Evolutionary conservation across 2,329 filamentous ascomycete species (phyloP).

Genomic region (Penicillium sp.): DNA sequence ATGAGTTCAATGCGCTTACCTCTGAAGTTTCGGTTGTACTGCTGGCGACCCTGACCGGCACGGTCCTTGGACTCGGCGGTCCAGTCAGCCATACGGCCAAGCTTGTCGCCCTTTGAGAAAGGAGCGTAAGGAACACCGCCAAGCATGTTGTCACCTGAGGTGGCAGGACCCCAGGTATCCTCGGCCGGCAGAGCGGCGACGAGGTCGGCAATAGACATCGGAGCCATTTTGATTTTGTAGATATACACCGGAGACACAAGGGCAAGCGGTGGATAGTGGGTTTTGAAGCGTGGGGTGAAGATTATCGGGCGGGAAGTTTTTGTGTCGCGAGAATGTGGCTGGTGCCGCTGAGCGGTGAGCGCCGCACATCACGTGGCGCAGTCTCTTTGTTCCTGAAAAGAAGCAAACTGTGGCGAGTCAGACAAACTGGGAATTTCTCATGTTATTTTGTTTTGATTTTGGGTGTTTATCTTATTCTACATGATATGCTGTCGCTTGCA

Average conservation of each 20-base stretch:
- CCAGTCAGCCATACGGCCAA: constrained; percentile 99
- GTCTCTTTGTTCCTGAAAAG: too few species aligned
- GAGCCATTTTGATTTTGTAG: constrained; percentile 39
- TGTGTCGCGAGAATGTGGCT: constrained; percentile 25
- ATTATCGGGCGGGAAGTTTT: constrained; percentile 24
- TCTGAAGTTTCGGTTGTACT: constrained; percentile 90
- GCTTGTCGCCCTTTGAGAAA: constrained; percentile 97
- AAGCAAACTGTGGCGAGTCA: too few species aligned
- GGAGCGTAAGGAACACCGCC: constrained; percentile 95
- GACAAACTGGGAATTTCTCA: too few species aligned
- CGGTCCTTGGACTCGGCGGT: constrained; percentile 75
- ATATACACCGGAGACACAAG: constrained; percentile 11
- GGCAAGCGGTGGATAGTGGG: constrained; percentile 10
- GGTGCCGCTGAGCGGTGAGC: constrained; percentile 8
- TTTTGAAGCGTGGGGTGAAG: constrained; percentile 18
- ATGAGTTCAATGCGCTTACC: constrained; percentile 49
- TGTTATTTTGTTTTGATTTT: too few species aligned
- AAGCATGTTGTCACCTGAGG: constrained; percentile 78
- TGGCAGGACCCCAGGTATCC: constrained; percentile 80
- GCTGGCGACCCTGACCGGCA: constrained; percentile 69
- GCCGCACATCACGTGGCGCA: constrained; percentile 13
- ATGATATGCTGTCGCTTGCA: too few species aligned
- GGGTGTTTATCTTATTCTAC: too few species aligned
- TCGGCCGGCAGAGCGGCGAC: constrained; percentile 67
- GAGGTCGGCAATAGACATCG: constrained; percentile 56